Evolutionary conservation across 1,284 basidiomycete genomes (phyloP).

Genomic region (Melanopsichium pennsylvanicum): DNA sequence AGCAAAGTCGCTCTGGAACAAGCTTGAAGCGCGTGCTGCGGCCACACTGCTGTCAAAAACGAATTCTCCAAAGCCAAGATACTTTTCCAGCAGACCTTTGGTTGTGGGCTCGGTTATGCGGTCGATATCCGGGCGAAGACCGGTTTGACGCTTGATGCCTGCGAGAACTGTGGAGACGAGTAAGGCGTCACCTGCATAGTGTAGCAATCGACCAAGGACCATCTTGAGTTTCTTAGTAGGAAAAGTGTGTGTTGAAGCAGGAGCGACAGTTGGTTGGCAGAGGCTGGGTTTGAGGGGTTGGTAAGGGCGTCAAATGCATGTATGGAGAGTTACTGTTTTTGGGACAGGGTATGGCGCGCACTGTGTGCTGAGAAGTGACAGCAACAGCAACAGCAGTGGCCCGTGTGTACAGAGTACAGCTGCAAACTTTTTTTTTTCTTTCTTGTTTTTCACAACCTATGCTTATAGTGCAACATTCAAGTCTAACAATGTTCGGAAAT

Average conservation of each 20-base stretch:
- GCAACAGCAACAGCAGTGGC: constrained; percentile 5
- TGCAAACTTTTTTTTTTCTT: too few species aligned
- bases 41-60: constrained; percentile 72
- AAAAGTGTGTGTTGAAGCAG: not conserved
- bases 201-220: constrained; percentile 75
- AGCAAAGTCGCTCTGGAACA: constrained; percentile 42
- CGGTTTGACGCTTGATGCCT: constrained; percentile 80
- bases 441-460: too few species aligned
- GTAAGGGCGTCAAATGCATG: not conserved
- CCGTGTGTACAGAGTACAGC: too few species aligned
- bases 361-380: constrained; percentile 5
- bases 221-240: constrained; percentile 8
- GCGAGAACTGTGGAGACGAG: constrained; percentile 88
- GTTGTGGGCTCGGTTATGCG: constrained; percentile 72
- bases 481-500: too few species aligned
- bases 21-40: constrained; percentile 46
- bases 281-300: not conserved
- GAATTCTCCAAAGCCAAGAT: constrained; percentile 85
- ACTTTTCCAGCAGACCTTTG: constrained; percentile 79
- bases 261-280: not conserved
- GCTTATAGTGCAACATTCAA: too few species aligned
- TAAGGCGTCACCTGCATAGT: constrained; percentile 84
- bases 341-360: too few species aligned
- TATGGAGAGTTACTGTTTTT: too few species aligned
- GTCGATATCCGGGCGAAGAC: constrained; percentile 48